These are phyloP conservation scores for Nadsonia starkeyi-henricii DNA, from an alignment of 1,139 yeast genomes.

Conservation along the genomic window DNA sequence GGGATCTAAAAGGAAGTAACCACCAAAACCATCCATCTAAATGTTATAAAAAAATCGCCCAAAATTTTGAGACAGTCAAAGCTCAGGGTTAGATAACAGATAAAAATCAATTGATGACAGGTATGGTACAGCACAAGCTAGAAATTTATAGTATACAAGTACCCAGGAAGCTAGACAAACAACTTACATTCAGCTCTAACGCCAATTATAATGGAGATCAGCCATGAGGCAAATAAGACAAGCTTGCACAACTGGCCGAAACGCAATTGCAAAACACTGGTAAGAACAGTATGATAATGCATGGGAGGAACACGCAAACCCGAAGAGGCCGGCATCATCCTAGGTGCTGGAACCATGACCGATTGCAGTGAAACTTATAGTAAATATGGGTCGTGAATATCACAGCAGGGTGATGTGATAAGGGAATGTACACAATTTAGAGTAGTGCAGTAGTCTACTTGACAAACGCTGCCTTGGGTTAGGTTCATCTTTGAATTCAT, in stretches of 20 bases:
- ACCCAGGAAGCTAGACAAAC: neutral
- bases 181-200: slow-evolving; percentile 6
- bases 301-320: slow-evolving; percentile 9
- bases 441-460: too few species aligned
- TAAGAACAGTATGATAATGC: slow-evolving; percentile 17
- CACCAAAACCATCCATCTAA: slow-evolving; percentile 13
- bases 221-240: slow-evolving; percentile 13
- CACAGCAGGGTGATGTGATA: too few species aligned
- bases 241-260: slow-evolving; percentile 18
- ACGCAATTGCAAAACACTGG: slow-evolving; percentile 18
- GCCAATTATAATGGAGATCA: slow-evolving; percentile 9
- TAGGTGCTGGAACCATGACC: slow-evolving; percentile 13
- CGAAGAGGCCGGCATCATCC: slow-evolving; percentile 12
- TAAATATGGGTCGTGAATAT: too few species aligned
- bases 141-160: too few species aligned
- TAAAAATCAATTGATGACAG: too few species aligned
- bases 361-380: neutral
- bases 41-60: slow-evolving; percentile 10
- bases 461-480: too few species aligned
- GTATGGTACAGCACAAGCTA: too few species aligned
- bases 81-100: neutral
- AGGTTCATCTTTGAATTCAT: too few species aligned
- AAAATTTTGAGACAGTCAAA: slow-evolving; percentile 3
- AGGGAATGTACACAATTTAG: too few species aligned
- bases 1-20: slow-evolving; percentile 16